phyloP scores from a whole-genome alignment of 768 basidiomycete species.

The Auricularia cornea region DNA sequence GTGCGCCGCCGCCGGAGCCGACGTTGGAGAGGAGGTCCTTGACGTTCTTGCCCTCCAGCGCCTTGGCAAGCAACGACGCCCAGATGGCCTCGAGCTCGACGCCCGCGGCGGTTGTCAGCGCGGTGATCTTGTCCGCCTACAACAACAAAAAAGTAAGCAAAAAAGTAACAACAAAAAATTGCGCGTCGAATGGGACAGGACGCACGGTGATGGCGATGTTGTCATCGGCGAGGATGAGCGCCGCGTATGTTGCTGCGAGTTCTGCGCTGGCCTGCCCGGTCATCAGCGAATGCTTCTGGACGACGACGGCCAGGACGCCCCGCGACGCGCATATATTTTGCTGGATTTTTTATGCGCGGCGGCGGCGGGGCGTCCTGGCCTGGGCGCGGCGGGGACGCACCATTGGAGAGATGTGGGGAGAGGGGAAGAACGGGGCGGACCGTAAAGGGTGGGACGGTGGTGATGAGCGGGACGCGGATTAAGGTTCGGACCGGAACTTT shows the following conservation, averaged over 20 bases:
- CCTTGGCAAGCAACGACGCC: conserved; percentile 94
- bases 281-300: no score
- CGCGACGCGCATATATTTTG: no score
- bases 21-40: conserved; percentile 94
- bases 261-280: conserved; percentile 47
- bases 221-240: conserved; percentile 97
- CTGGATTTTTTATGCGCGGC: no score
- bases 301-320: no score
- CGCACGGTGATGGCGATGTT: conserved; percentile 93
- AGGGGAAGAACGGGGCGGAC: no score
- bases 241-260: conserved; percentile 92
- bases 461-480: no score
- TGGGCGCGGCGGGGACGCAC: no score
- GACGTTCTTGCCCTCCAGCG: conserved; percentile 95
- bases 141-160: conserved; percentile 4
- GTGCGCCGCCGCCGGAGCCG: conserved; percentile 83
- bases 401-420: no score
- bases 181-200: conserved; percentile 13
- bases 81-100: conserved; percentile 94
- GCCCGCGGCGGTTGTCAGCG: conserved; percentile 75
- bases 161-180: neutral
- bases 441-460: no score
- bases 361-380: no score
- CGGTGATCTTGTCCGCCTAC: conserved; percentile 85
- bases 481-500: no score